Base-by-base conservation (phyloP, 2,329 filamentous ascomycete species). In the Aaosphaeria pasadenensis region DNA sequence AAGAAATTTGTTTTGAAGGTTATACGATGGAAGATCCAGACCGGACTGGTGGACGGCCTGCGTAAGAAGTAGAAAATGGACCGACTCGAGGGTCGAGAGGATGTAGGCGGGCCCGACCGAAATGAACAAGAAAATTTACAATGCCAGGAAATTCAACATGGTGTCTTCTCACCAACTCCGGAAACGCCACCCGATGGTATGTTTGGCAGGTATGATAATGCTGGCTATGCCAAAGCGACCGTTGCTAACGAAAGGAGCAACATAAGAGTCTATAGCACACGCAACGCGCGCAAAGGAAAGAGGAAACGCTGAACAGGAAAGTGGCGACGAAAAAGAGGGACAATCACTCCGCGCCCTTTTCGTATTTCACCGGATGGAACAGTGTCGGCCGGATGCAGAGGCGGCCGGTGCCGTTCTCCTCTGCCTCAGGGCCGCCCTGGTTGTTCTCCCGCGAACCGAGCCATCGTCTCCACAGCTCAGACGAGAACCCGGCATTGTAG, bases 351-450 rank as follows among this genome's bases (percentile, higher is more conserved):
- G 63, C 69, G 11, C 71, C 71, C 43, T 63, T 64, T 55, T 78
- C 76, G 46, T 71, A 66, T 62, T 78, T 78, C 57, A 78, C 71
- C 5, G 76, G 76, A 56, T 78, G 76, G 58, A 74, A 72, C 36
- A 78, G 61, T 24, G 64, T 71, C 28, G 69, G 65, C 48, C 71
- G 64, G 54, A 78, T 62, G 59, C 76, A 78, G 61, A 78, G 68
- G 36, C 76, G 66, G 36, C 76, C 76, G 49, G 73, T 71, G n/a
- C 70, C 71, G 30, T 62, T 64, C 48, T 72, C 63, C 61, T 78
- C 76, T 43, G 63, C 67, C 44, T 68, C 45, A 59, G 71, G 52
- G 58, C 72, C 60, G 44, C 67, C 69, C 52, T 69, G 62, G 5
- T 74, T 73, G 33, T 77, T 74, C 55, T 78, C 76, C 42, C 62